Conservation (phyloP, 2,329 filamentous ascomycete genomes). For the Dactylellina cionopaga region DNA sequence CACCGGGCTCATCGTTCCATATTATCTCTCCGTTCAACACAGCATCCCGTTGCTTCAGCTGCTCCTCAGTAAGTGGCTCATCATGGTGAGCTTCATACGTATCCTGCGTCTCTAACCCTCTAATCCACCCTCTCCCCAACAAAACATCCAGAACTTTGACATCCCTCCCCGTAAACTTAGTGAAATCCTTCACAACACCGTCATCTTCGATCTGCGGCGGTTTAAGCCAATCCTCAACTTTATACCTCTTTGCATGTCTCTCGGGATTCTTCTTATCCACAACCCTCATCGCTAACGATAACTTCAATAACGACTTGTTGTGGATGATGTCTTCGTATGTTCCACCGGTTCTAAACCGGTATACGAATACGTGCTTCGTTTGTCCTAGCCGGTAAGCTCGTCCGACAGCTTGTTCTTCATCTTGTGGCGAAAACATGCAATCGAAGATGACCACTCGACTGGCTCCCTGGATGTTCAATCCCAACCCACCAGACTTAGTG, state of each 20-base stretch:
- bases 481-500: constrained; percentile 81
- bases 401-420: constrained; percentile 87
- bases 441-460: constrained; percentile 90
- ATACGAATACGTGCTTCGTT: constrained; percentile 81
- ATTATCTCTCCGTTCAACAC: neutral
- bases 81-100: constrained; percentile 77
- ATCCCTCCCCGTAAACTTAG: constrained; percentile 69
- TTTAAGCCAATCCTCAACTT: constrained; percentile 68
- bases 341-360: constrained; percentile 79
- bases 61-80: constrained; percentile 71
- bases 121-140: constrained; percentile 62
- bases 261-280: constrained; percentile 83
- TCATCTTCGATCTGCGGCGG: constrained; percentile 62
- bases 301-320: constrained; percentile 82
- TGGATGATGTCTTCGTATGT: constrained; percentile 81
- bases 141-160: constrained; percentile 68
- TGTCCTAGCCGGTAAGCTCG: constrained; percentile 88
- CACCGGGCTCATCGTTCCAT: neutral
- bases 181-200: constrained; percentile 65
- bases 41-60: too few relatives aligned
- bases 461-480: constrained; percentile 83
- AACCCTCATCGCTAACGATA: constrained; percentile 78
- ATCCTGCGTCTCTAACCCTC: constrained; percentile 73
- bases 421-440: constrained; percentile 79
- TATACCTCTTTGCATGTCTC: constrained; percentile 70